Evolutionary conservation across 192 early-diverging fungal genomes (phyloP), one percentile per base, ranked within the genome.

Genomic region (Powellomyces hirtus): DNA sequence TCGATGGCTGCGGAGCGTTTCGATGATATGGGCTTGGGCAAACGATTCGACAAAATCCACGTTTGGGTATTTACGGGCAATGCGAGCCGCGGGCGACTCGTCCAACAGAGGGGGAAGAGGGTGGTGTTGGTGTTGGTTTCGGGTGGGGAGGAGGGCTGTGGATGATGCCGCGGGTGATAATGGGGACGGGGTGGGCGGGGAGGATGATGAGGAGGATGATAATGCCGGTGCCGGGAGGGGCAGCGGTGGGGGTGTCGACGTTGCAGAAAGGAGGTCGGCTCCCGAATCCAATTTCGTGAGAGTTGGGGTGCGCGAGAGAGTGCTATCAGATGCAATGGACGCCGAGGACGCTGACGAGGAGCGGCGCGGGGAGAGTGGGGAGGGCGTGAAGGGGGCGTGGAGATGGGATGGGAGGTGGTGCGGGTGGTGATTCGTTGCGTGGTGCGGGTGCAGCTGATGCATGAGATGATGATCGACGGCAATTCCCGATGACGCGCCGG

Each of bases 31-130:
- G n/a, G 46, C 46, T 14, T 49, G 46, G 2, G 46, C 46, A 16
- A 56, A 56, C 24, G 27, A 31, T 33, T 56, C 53, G 3, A 56
- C 53, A 56, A 56, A 56, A 5, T 56, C 53, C 22, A 56, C 53
- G 16, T 56, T 56, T 16, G 53, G 53, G 31, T 30, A 56, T 30
- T 30, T 56, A 16, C 31, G 27, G 5, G 27, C 53, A 27, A 56
- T 18, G 2, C 2, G 2, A 22, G 18, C 22, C 27, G 53, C 53
- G 2, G 53, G 6, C 53, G 31, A 33, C 50, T 10, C 50, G 24
- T 42, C 40, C 8, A 42, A 42, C 40, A 42, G 40, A 42, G 10
- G 18, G 40, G 40, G 40, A 42, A 18, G 18, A 13, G 40, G 40
- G 18, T 42, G 10, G 18, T 42, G 40, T 42, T 18, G 10, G 10